phyloP scores from a whole-genome alignment of 2,329 filamentous ascomycete species.

The Trichoderma sp. region DNA sequence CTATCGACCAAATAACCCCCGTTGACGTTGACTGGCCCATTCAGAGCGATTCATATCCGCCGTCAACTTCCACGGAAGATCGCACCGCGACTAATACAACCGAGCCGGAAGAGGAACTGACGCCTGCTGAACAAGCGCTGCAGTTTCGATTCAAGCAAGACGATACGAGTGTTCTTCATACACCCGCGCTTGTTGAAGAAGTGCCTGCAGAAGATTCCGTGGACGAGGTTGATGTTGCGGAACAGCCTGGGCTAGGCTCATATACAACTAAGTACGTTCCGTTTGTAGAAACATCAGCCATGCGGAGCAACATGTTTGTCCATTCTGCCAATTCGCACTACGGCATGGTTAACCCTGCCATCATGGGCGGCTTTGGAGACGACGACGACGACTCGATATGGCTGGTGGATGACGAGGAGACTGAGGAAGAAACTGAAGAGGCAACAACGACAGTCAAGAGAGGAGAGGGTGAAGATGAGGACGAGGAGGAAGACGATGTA shows the following conservation, averaged over 20 bases:
- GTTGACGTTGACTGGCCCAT: constrained; percentile 21
- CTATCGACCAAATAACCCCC: constrained; percentile 19
- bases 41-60: constrained; percentile 6
- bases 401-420: constrained; percentile 32
- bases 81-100: background rate
- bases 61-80: background rate
- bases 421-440: constrained; percentile 21
- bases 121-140: background rate
- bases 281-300: constrained; percentile 27
- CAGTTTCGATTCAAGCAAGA: background rate
- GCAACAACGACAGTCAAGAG: background rate
- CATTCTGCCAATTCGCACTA: constrained; percentile 28
- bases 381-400: constrained; percentile 33
- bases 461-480: background rate
- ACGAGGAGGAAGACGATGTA: background rate
- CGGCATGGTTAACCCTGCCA: constrained; percentile 32
- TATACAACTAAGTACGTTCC: constrained; percentile 26
- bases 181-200: background rate
- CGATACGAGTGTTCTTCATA: background rate
- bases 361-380: constrained; percentile 33
- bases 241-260: background rate
- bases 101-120: background rate
- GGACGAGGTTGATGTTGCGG: background rate
- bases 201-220: background rate
- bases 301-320: constrained; percentile 32